Evolutionary conservation across 768 basidiomycete genomes (phyloP), one percentile per base, ranked within the genome.

Genomic region (Boletus subparvulus): DNA sequence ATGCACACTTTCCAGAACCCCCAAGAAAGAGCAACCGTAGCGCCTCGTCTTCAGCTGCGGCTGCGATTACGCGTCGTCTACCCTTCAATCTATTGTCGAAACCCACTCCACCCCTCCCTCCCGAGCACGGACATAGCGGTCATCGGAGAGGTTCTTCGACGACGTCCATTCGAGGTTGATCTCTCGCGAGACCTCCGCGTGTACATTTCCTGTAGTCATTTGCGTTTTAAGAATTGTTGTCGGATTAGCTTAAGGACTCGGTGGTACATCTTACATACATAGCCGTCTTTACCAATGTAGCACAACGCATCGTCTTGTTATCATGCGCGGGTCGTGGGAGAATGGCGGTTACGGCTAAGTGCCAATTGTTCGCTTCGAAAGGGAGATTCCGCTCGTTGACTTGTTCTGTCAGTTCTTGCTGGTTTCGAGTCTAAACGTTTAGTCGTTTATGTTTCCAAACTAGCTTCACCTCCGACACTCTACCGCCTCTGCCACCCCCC

Each of bases 1-100:
- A 85, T 72, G 85, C 88, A 16, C 79, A 79, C 56, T 88, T 89
- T 60, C 87, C 86, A 24, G 86, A 86, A 55, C 88, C 88, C 52
- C 86, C 85, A 39, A 60, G 66, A 52, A 72, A 74, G 62, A 79
- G 78, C 49, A 77, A 66, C 52, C 78, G 74, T 44, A 61, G 64
- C 37, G 61, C 64, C n/a, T 63, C 65, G 47, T 68, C 66, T 41
- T 81, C 82, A 1, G 78, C 84, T 44, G 81, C 79, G n/a, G 76
- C 80, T 58, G 80, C 61, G 9, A 69, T 61, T 59, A 67, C 77
- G 54, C 83, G 87, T 35, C 81, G 88, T 62, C 78, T 89, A 65
- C 83, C 83, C 3, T 88, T 90, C 69, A 82, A 87, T 68, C 70
- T 90, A 32, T 73, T 90, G 59, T 80, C 85, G 53, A 88, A 85